phyloP scores from a whole-genome alignment of 768 basidiomycete genomes.

The Kockovaella imperatae region DNA sequence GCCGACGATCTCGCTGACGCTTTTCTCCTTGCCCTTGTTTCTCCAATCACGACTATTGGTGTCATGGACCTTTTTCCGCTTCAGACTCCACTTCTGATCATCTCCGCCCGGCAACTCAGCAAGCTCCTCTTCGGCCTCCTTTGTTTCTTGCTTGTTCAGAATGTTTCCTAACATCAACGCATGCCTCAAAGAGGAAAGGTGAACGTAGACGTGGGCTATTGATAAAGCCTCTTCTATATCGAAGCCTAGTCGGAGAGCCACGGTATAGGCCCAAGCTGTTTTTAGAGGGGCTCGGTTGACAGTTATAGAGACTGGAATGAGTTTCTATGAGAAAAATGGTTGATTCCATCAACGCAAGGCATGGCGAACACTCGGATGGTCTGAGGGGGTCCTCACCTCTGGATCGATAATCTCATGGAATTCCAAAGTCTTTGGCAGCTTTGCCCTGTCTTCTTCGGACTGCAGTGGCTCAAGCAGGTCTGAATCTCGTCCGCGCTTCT shows the following conservation, averaged over 20 bases:
- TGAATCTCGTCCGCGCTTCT: conserved; percentile 31
- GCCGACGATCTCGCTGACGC: conserved; percentile 10
- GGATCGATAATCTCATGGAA: conserved; percentile 32
- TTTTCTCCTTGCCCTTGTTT: conserved; percentile 11
- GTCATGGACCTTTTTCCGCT: neutral
- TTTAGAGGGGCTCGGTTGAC: conserved; percentile 90
- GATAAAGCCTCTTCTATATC: conserved; percentile 80
- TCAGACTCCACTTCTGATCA: conserved; percentile 1
- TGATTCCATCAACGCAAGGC: neutral
- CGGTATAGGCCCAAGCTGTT: conserved; percentile 84
- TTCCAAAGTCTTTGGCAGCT: conserved; percentile 17
- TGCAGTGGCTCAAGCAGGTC: conserved; percentile 30
- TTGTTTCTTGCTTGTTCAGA: conserved; percentile 52
- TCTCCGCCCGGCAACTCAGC: conserved; percentile 27
- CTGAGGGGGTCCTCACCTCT: conserved; percentile 21
- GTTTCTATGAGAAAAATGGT: conserved; percentile 49
- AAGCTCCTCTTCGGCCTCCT: conserved; percentile 53
- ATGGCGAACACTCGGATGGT: neutral
- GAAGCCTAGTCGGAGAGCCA: conserved; percentile 81
- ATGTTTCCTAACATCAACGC: conserved; percentile 76
- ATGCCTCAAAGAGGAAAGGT: conserved; percentile 80
- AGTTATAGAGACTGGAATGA: conserved; percentile 57
- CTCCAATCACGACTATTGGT: conserved; percentile 4
- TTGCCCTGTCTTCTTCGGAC: conserved; percentile 3
- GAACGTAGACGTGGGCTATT: conserved; percentile 87